Evolutionary conservation across 2,329 filamentous ascomycete species (phyloP).

Genomic region (Lizonia empirigonia): DNA sequence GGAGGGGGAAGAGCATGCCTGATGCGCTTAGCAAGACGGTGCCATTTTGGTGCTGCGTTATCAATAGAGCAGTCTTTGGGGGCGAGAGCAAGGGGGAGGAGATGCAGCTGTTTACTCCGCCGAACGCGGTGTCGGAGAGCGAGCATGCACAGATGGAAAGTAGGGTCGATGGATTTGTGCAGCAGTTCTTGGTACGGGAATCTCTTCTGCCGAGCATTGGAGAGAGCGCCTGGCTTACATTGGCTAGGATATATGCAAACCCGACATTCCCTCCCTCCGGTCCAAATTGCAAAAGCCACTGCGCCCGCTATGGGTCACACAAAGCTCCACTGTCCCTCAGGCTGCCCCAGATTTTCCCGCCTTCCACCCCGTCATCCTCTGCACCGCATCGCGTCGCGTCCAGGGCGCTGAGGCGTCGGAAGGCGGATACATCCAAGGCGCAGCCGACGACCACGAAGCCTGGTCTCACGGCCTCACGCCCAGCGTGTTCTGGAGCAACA

Average conservation of each 20-base stretch:
- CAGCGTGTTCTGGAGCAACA: conserved; percentile 77
- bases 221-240: background rate
- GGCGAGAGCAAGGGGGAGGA: conserved; percentile 55
- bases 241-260: conserved; percentile 59
- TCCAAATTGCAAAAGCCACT: conserved; percentile 71
- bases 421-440: conserved; percentile 87
- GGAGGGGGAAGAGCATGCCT: conserved; percentile 92
- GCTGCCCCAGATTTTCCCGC: conserved; percentile 57
- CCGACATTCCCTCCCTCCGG: conserved; percentile 63
- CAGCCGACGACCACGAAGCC: conserved; percentile 91
- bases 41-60: conserved; percentile 88
- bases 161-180: conserved; percentile 63
- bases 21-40: conserved; percentile 94
- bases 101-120: conserved; percentile 71
- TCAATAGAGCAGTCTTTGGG: conserved; percentile 81
- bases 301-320: conserved; percentile 79
- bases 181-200: conserved; percentile 52
- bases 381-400: conserved; percentile 79
- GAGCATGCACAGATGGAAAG: conserved; percentile 79
- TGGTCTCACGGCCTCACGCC: conserved; percentile 86
- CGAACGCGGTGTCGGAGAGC: conserved; percentile 72
- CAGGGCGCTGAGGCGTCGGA: conserved; percentile 70
- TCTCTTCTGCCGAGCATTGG: background rate
- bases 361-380: conserved; percentile 78
- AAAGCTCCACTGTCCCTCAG: conserved; percentile 60